These are phyloP conservation scores for Phaeosphaeriaceae sp. DNA, from an alignment of 2,329 filamentous ascomycete genomes.

Conservation along the genomic window DNA sequence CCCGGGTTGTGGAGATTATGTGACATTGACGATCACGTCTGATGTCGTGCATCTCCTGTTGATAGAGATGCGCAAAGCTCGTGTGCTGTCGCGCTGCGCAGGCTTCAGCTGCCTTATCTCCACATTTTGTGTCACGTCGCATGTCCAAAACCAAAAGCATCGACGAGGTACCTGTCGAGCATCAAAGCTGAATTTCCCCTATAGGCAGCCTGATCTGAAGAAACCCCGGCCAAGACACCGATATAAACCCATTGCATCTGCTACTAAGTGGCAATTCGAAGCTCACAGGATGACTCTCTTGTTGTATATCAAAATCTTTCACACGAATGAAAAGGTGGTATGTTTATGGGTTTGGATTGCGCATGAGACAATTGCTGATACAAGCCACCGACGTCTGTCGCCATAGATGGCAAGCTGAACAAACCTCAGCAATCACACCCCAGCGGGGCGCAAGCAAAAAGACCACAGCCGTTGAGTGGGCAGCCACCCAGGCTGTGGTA, in stretches of 20 bases:
- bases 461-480: slow-evolving; percentile 2
- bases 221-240: background rate
- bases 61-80: slow-evolving; percentile 3
- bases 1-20: slow-evolving; percentile 12
- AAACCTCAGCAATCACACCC: background rate
- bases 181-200: background rate
- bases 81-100: background rate
- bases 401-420: slow-evolving; percentile 5
- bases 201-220: background rate
- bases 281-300: background rate
- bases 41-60: slow-evolving; percentile 8
- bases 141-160: background rate
- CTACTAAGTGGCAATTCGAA: background rate
- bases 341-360: background rate
- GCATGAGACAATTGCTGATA: background rate
- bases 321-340: background rate
- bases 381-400: background rate
- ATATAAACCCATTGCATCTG: background rate
- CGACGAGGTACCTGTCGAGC: background rate
- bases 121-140: background rate
- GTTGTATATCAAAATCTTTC: background rate
- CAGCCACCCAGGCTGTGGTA: slow-evolving; percentile 5
- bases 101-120: background rate
- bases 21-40: slow-evolving; percentile 14
- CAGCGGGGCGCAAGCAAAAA: background rate